Evolutionary conservation across 192 early-diverging fungal species (phyloP), one percentile per base, ranked within the genome.

Genomic region (Linderina pennispora): DNA sequence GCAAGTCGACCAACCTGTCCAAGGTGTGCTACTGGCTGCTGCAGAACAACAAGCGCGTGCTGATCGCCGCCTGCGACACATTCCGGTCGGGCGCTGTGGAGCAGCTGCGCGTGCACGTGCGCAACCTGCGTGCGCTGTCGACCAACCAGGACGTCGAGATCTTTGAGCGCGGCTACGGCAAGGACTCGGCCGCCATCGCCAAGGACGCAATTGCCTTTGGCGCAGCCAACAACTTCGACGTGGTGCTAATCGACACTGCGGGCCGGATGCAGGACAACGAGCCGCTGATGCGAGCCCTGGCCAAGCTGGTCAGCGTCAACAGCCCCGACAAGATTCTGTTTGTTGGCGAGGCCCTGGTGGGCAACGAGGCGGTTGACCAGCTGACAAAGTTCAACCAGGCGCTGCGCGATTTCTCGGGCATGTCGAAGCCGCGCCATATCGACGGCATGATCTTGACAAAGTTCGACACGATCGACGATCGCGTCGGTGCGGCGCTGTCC

Each of bases 241-340:
- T 94, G 5, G 92, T 95, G 10, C 70, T 97, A 18, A 86, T 97
- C 23, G 94, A 97, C 55, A 97, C 94, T 3, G 94, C 94, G 4
- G 94, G 94, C 1, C 81, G 94, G 28, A 97, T 97, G 94, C 94
- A 97, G 62, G 94, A 97, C 55, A 97, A 97, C 50, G 94, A 95
- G 69, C 94, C 94, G 7, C 60, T 97, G 54, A 97, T 97, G 94
- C 80, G 94, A 13, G 89, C 94, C 0, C 74, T 97, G 43, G 85
- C 94, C 19, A 97, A 97, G 77, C 74, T 97, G 19, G 91, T 95
- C 9, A 79, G 88, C 17, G 78, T 84, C 21, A 97, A 97, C 61
- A 77, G 81, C 31, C 92, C 94, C 0, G 91, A 97, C 72, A 97
- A 97, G 70, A 91, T 97, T 46, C 75, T 97, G 40, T 97, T 97